These are phyloP conservation scores for Boletus insuetus DNA, from an alignment of 768 basidiomycete genomes.

Conservation along the genomic window DNA sequence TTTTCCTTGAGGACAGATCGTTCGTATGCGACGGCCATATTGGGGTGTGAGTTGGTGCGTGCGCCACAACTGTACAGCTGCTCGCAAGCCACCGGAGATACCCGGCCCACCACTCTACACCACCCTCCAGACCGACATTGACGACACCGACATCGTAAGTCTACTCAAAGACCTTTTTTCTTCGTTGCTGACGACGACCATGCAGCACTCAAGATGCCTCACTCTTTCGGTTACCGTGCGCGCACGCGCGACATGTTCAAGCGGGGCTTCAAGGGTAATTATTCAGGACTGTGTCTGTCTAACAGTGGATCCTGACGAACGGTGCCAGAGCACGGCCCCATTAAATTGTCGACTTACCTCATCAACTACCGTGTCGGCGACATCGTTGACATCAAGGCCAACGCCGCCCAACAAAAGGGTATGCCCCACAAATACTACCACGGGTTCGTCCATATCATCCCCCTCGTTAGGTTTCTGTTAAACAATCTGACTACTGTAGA, in stretches of 20 bases:
- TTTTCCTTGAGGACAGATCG: slow-evolving; percentile 60
- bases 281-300: slow-evolving; percentile 10
- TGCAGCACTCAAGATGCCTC: slow-evolving; percentile 86
- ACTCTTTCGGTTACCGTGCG: slow-evolving; percentile 99
- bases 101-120: slow-evolving; percentile 38
- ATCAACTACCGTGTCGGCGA: slow-evolving; percentile 93
- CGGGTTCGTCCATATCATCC: slow-evolving; percentile 56
- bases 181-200: slow-evolving; percentile 4
- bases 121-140: slow-evolving; percentile 47
- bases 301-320: background rate
- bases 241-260: slow-evolving; percentile 99
- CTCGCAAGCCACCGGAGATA: slow-evolving; percentile 61
- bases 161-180: slow-evolving; percentile 5
- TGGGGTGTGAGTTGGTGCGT: slow-evolving; percentile 34
- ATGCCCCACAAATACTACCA: slow-evolving; percentile 99
- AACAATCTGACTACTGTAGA: slow-evolving; percentile 38
- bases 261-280: slow-evolving; percentile 93
- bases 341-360: slow-evolving; percentile 91
- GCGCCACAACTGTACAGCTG: slow-evolving; percentile 66
- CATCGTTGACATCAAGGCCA: slow-evolving; percentile 99
- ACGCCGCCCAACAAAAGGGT: slow-evolving; percentile 98
- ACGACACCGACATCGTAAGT: slow-evolving; percentile 49
- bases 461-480: no score
- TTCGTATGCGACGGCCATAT: slow-evolving; percentile 34
- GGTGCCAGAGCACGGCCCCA: slow-evolving; percentile 75